phyloP scores from a whole-genome alignment of 2,329 filamentous ascomycete species.

The Pseudocercospora crystallina region DNA sequence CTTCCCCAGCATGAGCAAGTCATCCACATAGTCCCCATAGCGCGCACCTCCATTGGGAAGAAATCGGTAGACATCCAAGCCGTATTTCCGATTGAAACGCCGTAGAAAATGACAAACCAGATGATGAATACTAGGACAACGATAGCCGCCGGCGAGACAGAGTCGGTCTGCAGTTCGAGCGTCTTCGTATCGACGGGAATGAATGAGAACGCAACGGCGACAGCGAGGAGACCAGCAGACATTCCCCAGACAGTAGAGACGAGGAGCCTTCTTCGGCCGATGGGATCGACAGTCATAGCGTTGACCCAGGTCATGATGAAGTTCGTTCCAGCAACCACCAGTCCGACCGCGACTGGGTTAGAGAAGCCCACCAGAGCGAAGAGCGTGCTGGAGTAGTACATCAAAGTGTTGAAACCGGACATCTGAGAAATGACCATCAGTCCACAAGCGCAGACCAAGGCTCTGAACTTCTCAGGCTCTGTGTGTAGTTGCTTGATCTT shows the following conservation, averaged over 20 bases:
- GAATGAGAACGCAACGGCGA: conserved; percentile 70
- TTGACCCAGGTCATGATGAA: conserved; percentile 76
- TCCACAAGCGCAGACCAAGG: conserved; percentile 41
- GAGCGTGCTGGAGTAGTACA: conserved; percentile 64
- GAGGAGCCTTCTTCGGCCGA: conserved; percentile 75
- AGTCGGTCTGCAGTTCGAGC: conserved; percentile 33
- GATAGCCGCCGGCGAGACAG: conserved; percentile 36
- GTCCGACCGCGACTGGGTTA: conserved; percentile 74
- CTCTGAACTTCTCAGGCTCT: conserved; percentile 38
- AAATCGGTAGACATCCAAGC: conserved; percentile 41
- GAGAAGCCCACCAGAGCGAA: conserved; percentile 68
- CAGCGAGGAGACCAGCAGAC: conserved; percentile 67
- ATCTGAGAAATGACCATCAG: conserved; percentile 43
- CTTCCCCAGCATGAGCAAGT: conserved; percentile 33
- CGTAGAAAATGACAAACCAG: conserved; percentile 38
- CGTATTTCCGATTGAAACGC: conserved; percentile 32
- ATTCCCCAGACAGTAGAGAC: conserved; percentile 56
- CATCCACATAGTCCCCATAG: conserved; percentile 40
- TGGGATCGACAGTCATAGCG: conserved; percentile 72
- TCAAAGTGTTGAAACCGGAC: conserved; percentile 68
- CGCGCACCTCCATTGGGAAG: conserved; percentile 39
- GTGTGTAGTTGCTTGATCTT: conserved; percentile 37
- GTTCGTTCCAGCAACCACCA: conserved; percentile 80
- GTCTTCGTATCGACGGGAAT: conserved; percentile 51
- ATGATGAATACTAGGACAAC: conserved; percentile 40